These are phyloP conservation scores for Aspergillus steynii DNA, from an alignment of 495 filamentous ascomycete species.

Conservation along the genomic window DNA sequence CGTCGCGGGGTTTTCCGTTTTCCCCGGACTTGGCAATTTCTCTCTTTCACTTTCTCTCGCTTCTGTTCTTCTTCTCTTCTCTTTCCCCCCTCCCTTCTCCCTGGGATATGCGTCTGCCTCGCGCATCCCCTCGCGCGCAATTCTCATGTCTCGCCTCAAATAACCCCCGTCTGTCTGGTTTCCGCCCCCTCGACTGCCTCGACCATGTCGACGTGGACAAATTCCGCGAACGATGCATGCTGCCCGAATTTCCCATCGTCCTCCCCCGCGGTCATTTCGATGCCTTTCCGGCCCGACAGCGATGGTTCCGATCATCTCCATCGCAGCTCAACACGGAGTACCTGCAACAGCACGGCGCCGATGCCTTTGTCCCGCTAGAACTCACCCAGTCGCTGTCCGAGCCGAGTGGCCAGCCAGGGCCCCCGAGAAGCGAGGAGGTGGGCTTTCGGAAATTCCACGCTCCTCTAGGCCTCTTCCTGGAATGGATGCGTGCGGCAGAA, in stretches of 20 bases:
- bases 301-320: slow-evolving; percentile 50
- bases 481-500: slow-evolving; percentile 46
- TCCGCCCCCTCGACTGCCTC: slow-evolving; percentile 32
- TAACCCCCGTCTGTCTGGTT: slow-evolving; percentile 19
- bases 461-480: slow-evolving; percentile 57
- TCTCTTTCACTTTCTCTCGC: too few relatives aligned
- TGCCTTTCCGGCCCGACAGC: slow-evolving; percentile 49
- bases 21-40: slow-evolving; percentile 29
- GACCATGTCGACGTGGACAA: slow-evolving; percentile 33
- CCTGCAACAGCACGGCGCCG: slow-evolving; percentile 44
- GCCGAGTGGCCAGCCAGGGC: neutral
- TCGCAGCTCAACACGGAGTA: slow-evolving; percentile 50
- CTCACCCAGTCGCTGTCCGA: slow-evolving; percentile 37
- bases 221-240: slow-evolving; percentile 52
- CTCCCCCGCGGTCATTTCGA: slow-evolving; percentile 47
- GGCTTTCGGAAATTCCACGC: slow-evolving; percentile 58
- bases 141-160: neutral
- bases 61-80: too few relatives aligned
- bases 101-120: too few relatives aligned
- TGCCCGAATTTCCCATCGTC: slow-evolving; percentile 44
- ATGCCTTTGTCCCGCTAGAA: slow-evolving; percentile 59
- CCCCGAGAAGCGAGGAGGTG: neutral
- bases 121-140: neutral
- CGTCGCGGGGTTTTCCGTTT: slow-evolving; percentile 40
- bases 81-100: too few relatives aligned